Evolutionary conservation across 345 rosid genomes (phyloP).

Genomic region (Lumnitzera racemosa): DNA sequence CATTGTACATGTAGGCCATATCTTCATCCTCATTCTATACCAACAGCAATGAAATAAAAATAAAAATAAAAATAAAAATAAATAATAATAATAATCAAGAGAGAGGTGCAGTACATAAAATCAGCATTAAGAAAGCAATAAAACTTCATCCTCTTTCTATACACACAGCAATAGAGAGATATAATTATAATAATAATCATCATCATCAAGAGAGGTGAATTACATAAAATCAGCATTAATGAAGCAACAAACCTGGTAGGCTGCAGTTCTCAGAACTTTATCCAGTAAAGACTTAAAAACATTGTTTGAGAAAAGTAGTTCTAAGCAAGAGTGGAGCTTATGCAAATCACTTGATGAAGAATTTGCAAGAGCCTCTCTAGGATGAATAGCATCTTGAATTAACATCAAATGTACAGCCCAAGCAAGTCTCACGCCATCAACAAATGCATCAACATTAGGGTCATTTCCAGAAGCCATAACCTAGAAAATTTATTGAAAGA

Average conservation of each 20-base stretch:
- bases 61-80: background rate
- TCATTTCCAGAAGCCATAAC: slow-evolving; percentile 60
- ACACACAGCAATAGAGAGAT: slow-evolving; percentile 15
- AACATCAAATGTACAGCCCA: slow-evolving; percentile 90
- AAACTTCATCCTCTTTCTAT: slow-evolving; percentile 32
- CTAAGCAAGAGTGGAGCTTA: slow-evolving; percentile 64
- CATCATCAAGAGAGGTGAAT: background rate
- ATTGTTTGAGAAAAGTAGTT: slow-evolving; percentile 61
- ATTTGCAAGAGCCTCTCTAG: slow-evolving; percentile 46
- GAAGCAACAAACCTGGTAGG: slow-evolving; percentile 53
- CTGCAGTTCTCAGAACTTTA: slow-evolving; percentile 76
- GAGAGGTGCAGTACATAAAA: background rate
- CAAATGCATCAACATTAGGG: slow-evolving; percentile 58
- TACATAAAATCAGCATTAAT: slow-evolving; percentile 1
- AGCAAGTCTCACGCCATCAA: slow-evolving; percentile 75
- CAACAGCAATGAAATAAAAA: slow-evolving; percentile 10
- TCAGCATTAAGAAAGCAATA: slow-evolving; percentile 3
- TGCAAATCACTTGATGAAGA: slow-evolving; percentile 54
- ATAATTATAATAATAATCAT: background rate
- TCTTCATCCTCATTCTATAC: slow-evolving; percentile 81
- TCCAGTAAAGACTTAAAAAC: slow-evolving; percentile 76
- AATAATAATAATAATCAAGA: too few relatives aligned
- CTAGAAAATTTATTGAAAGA: slow-evolving; percentile 35
- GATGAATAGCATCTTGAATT: slow-evolving; percentile 51
- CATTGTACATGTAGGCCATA: slow-evolving; percentile 82